These are phyloP conservation scores for Penicillium verhagenii DNA, from an alignment of 495 filamentous ascomycete genomes.

Conservation along the genomic window DNA sequence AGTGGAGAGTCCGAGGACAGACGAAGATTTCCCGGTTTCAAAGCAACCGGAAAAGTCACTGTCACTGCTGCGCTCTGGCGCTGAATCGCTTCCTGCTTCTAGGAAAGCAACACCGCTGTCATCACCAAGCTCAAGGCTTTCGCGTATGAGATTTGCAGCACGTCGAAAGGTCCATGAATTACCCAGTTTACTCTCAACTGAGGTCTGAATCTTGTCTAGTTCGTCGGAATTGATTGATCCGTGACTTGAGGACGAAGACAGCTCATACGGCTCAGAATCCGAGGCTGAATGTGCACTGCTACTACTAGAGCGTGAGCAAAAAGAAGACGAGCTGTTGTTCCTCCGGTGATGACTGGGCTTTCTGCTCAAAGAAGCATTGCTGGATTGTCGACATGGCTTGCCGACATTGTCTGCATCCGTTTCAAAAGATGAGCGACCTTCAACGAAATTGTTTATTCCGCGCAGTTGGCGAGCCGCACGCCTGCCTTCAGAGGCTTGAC, in stretches of 20 bases:
- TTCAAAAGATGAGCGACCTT: conserved; percentile 39
- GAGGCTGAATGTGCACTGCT: conserved; percentile 28
- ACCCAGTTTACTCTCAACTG: conserved; percentile 21
- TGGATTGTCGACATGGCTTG: neutral
- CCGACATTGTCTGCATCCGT: neutral
- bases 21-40: conserved; percentile 24
- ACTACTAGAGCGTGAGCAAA: conserved; percentile 27
- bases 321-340: neutral
- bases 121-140: conserved; percentile 49
- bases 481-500: conserved; percentile 55
- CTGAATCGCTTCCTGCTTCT: conserved; percentile 28
- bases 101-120: conserved; percentile 54
- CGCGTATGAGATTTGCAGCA: conserved; percentile 56
- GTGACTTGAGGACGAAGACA: conserved; percentile 16
- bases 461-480: conserved; percentile 56
- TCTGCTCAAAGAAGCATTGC: neutral
- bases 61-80: conserved; percentile 21
- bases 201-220: neutral
- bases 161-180: conserved; percentile 48
- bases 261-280: conserved; percentile 23
- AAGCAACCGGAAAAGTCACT: conserved; percentile 25
- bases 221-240: neutral
- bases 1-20: conserved; percentile 34
- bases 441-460: conserved; percentile 63
- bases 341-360: neutral